These are phyloP conservation scores for Penicillium sp. DNA, from an alignment of 2,329 filamentous ascomycete species.

Conservation along the genomic window DNA sequence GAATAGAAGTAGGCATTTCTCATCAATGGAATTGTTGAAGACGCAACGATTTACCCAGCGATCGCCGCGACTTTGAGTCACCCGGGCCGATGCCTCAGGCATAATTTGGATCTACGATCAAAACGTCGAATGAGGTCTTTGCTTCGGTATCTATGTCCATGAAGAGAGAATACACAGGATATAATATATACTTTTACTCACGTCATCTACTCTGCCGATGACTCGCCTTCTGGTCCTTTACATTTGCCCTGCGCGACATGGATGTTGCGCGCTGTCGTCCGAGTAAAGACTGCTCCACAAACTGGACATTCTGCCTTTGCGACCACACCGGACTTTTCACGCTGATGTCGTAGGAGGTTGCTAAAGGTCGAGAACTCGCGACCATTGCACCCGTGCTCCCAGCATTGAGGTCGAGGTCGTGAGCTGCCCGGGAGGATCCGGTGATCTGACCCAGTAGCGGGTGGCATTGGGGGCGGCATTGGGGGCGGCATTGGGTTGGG, in stretches of 20 bases:
- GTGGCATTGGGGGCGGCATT: constrained; percentile 17
- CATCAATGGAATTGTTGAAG: constrained; percentile 1
- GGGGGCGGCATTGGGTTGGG: constrained; percentile 22
- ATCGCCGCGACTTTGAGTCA: constrained; percentile 20
- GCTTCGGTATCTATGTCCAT: not conserved
- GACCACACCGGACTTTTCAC: constrained; percentile 88
- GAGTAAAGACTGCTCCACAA: constrained; percentile 88
- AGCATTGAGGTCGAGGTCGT: constrained; percentile 90
- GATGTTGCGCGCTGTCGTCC: constrained; percentile 81
- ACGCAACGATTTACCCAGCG: not conserved
- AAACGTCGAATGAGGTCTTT: too few relatives aligned
- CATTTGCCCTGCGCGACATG: constrained; percentile 86
- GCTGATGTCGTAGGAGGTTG: constrained; percentile 85
- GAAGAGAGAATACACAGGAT: too few relatives aligned
- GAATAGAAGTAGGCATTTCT: constrained; percentile 17
- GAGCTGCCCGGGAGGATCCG: constrained; percentile 67
- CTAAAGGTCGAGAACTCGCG: constrained; percentile 95
- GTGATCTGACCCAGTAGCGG: constrained; percentile 35
- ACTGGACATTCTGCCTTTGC: constrained; percentile 83
- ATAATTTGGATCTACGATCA: constrained; percentile 13
- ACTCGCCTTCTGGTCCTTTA: constrained; percentile 52
- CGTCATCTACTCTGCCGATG: constrained; percentile 23
- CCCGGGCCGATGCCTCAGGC: constrained; percentile 12
- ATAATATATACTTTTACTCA: not conserved
- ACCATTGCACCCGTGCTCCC: constrained; percentile 95